Evolutionary conservation across 176 grass and related monocot species (phyloP), one percentile per base, ranked within the genome.

Genomic region (Rhynchospora breviuscula): DNA sequence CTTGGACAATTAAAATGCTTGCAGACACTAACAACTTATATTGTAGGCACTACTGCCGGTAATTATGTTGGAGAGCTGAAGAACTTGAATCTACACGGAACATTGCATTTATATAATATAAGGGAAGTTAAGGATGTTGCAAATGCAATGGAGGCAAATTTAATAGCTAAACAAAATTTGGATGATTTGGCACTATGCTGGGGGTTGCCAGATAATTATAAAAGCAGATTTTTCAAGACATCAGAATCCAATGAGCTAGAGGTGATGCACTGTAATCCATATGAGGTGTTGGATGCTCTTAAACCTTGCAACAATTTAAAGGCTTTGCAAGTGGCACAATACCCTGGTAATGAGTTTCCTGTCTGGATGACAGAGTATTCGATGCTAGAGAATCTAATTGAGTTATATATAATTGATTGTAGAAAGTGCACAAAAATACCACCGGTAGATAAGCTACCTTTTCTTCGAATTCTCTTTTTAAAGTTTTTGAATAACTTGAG

Each of bases 161-260:
- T 85, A 17, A 64, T 62, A 2, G 43, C 53, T 47, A 85, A 85
- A 64, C 25, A 85, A 8, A 72, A 85, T 45, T 53, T 85, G 2
- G 45, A 85, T 46, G 25, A 65, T 19, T 1, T 85, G 5, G 1
- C 13, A 31, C 45, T 85, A 15, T 57, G 44, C 10, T 85, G 83
- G 83, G 67, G 29, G 11, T 21, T 18, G 17, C 33, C 8, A n/a
- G 29, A 67, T 67, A 67, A 15, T 35, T 35, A 35, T 81, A 23
- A 40, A 54, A 81, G 18, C n/a, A 22, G 46, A 35, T 35, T 35
- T 35, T 35, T 35, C 14, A 56, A 87, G 11, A 22, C 18, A 29
- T 82, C 83, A 54, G 54, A 87, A 6, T 1, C 63, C 2, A 64
- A 1, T 64, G 59, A 64, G 14, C 59, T 25, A 75, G 1, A 54